Base-by-base conservation (phyloP, 164 flowering plant genomes). In the Magnolia officinalis region DNA sequence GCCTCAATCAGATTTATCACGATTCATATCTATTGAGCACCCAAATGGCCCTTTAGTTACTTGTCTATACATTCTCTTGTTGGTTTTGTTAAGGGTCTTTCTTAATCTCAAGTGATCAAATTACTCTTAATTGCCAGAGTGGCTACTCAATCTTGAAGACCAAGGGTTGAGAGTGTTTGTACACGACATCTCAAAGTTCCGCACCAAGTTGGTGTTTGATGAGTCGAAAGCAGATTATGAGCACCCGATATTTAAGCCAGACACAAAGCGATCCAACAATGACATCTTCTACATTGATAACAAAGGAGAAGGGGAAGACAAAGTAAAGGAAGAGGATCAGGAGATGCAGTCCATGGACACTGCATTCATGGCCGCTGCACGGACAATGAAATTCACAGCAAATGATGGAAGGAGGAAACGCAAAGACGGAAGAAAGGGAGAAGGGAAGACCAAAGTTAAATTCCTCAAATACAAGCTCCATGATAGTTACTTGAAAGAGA, bases 351-450 rank as follows among this genome's bases (percentile, higher is more conserved):
- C 84, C 72, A 77, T 80, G 77, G 85, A 76, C 80, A 83, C 81
- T 72, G 86, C 85, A 21, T 87, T 89, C 78, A 72, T 86, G 49
- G 81, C 88, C 76, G 89, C 90, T 80, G 89, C 94, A 1, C 89
- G 78, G 29, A 76, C 82, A 6, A 87, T 89, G 88, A 83, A 72
- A 55, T 71, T 75, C 66, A 66, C 78, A 0, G 80, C 79, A 23
- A 77, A 74, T 59, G 81, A 71, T 6, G 64, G 78, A 59, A 75
- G 66, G 59, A 78, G 76, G 73, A 92, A 88, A 63, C 80, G 89
- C 29, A 83, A 82, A 80, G 83, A 72, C 74, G 77, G 70, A 19
- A 79, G 63, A 67, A 63, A 68, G 63, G 68, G 14, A 31, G 80
- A 76, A 63, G 79, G 68, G 70, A 75, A 76, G 72, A 75, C 77